phyloP scores from a whole-genome alignment of 2,329 filamentous ascomycete species.

The Alternaria longipes region DNA sequence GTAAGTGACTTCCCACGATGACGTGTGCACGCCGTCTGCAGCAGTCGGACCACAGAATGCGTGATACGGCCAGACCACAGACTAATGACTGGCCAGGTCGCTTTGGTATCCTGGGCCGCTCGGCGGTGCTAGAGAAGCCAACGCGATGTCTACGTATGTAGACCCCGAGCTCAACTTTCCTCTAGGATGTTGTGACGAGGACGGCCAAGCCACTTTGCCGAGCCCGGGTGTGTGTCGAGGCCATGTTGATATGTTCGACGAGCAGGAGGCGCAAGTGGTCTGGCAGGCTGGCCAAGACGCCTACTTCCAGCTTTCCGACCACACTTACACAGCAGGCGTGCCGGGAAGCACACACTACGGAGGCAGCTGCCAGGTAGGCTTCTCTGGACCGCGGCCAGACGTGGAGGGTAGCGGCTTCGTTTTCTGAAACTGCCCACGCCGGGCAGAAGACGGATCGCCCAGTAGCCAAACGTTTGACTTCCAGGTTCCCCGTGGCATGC shows the following conservation, averaged over 20 bases:
- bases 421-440: conserved; percentile 56
- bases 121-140: conserved; percentile 54
- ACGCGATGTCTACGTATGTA: conserved; percentile 23
- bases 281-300: conserved; percentile 52
- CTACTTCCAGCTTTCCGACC: conserved; percentile 41
- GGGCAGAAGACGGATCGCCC: conserved; percentile 32
- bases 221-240: conserved; percentile 50
- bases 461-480: conserved; percentile 54
- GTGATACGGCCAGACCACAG: too few relatives aligned
- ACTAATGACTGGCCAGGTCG: conserved; percentile 37
- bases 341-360: conserved; percentile 47
- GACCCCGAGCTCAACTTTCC: conserved; percentile 50
- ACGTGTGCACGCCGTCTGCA: too few relatives aligned
- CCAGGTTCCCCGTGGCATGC: conserved; percentile 52
- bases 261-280: conserved; percentile 49
- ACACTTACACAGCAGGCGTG: conserved; percentile 17
- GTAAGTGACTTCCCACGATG: too few relatives aligned
- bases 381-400: conserved; percentile 53
- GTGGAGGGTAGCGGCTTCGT: conserved; percentile 55
- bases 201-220: conserved; percentile 23
- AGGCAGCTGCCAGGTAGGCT: conserved; percentile 56
- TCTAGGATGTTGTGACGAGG: conserved; percentile 53
- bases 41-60: too few relatives aligned
- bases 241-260: conserved; percentile 53
- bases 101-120: conserved; percentile 54